A percentile compares a stretch with the other conserved stretches of the same genome.
These are phyloP conservation scores for Grammothele lineata DNA, from an alignment of 768 basidiomycete genomes.

Conservation along the genomic window DNA sequence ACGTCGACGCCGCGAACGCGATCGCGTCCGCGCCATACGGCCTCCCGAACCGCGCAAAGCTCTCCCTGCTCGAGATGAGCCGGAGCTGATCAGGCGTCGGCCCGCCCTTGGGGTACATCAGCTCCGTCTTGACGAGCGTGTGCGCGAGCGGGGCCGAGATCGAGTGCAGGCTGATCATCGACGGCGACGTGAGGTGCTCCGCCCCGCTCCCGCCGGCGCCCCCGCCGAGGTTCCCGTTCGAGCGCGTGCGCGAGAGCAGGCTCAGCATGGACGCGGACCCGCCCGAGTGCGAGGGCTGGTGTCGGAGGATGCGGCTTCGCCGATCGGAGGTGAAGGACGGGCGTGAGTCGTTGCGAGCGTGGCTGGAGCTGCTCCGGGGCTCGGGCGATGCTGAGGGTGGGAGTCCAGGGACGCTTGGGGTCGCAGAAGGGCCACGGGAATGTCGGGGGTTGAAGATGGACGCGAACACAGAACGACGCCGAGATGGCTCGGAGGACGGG, in stretches of 20 bases:
- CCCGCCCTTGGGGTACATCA: conserved; percentile 59
- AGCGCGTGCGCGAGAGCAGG: conserved; percentile 37
- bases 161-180: conserved; percentile 64
- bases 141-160: conserved; percentile 77
- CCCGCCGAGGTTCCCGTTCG: conserved; percentile 36
- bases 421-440: conserved; percentile 3
- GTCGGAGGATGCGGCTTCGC: conserved; percentile 24
- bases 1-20: conserved; percentile 54
- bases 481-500: conserved; percentile 4
- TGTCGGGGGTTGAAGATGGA: conserved; percentile 20
- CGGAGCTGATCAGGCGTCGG: conserved; percentile 63
- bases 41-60: conserved; percentile 63
- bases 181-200: conserved; percentile 50
- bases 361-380: conserved; percentile 16
- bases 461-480: conserved; percentile 18
- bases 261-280: conserved; percentile 34
- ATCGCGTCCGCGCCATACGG: conserved; percentile 76
- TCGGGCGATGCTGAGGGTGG: conserved; percentile 7
- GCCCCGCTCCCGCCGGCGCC: too few relatives aligned
- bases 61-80: conserved; percentile 65
- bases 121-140: conserved; percentile 66
- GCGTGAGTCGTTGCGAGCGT: conserved; percentile 4
- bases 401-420: conserved; percentile 1
- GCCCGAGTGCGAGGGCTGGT: conserved; percentile 34
- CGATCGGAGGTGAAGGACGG: conserved; percentile 26